Evolutionary conservation across 148 eudicot genomes (phyloP), one percentile per base, ranked within the genome.

Genomic region (Rhododendron simsii): DNA sequence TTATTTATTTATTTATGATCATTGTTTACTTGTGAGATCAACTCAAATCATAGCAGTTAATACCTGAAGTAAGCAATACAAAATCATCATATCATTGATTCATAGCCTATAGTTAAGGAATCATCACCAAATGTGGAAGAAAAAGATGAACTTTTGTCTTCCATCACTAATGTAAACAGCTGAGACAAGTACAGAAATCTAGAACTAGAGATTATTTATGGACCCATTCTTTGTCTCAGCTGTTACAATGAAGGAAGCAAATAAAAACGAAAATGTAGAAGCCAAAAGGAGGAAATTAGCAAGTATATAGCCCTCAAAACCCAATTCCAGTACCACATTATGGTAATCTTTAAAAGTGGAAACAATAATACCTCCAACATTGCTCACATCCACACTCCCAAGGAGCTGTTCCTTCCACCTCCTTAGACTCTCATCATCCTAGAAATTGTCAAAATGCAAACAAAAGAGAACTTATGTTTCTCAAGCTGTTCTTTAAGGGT

Each of bases 371-470:
- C 98, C 98, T 94, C 93, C 95, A 90, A 91, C 90, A 84, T 85
- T 88, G 85, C 48, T 89, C 80, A 92, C 88, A 91, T 95, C 93
- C 86, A 95, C 96, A 85, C 86, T 85, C 79, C 98, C 98, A 85
- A 95, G 92, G 37, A 95, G 95, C 76, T 94, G 95, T 80, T 95
- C 98, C 77, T 95, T 95, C 98, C 98, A 95, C 88, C 90, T 94
- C 90, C 96, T 94, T 89, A 95, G 88, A 89, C 98, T 95, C 88
- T 95, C 98, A 90, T 95, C 98, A 89, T 95, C 98, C 96, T 95
- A 86, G 82, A 86, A 83, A 84, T 39, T 75, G 13, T 21, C 85
- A 84, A 88, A 55, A 84, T 37, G 57, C 82, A 35, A 18, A 26
- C 57, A 50, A 84, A 50, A n/a, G n/a, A 51, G 28, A 41, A 76